Percentiles rank a stretch among this genome's conserved stretches.
phyloP scores from a whole-genome alignment of 2,329 filamentous ascomycete species.

The Boeremia exigua region DNA sequence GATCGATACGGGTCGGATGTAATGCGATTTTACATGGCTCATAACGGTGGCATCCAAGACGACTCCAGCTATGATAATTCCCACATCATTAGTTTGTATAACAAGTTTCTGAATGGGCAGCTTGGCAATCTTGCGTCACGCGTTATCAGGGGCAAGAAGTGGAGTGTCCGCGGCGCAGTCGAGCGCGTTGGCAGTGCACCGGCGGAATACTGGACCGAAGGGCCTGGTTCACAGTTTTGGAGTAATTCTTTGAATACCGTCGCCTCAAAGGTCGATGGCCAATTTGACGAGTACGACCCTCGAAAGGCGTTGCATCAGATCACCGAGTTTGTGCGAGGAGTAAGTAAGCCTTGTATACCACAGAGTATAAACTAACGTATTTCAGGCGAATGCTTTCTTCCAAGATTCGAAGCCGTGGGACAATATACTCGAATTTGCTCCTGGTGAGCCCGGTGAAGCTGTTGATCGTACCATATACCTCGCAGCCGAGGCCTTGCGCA shows the following conservation, averaged over 20 bases:
- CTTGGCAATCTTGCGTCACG: conserved; percentile 82
- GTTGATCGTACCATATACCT: conserved; percentile 66
- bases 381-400: conserved; percentile 69
- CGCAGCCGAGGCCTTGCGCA: conserved; percentile 75
- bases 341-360: conserved; percentile 19
- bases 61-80: conserved; percentile 88
- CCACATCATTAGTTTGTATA: conserved; percentile 76
- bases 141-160: conserved; percentile 70
- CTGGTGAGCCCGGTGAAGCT: conserved; percentile 40
- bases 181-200: conserved; percentile 39
- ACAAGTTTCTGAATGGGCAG: conserved; percentile 76
- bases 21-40: conserved; percentile 87
- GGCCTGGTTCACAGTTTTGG: conserved; percentile 38
- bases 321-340: conserved; percentile 36
- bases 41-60: conserved; percentile 75
- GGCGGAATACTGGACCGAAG: conserved; percentile 36
- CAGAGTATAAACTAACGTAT: conserved; percentile 34
- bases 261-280: conserved; percentile 27
- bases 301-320: conserved; percentile 35
- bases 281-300: conserved; percentile 38
- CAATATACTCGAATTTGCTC: conserved; percentile 50
- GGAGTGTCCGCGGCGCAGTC: conserved; percentile 70
- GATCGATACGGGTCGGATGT: conserved; percentile 87
- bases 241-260: conserved; percentile 47
- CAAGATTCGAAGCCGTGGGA: conserved; percentile 73